These are phyloP conservation scores for Boletellus emodensis DNA, from an alignment of 768 basidiomycete species.

Conservation along the genomic window DNA sequence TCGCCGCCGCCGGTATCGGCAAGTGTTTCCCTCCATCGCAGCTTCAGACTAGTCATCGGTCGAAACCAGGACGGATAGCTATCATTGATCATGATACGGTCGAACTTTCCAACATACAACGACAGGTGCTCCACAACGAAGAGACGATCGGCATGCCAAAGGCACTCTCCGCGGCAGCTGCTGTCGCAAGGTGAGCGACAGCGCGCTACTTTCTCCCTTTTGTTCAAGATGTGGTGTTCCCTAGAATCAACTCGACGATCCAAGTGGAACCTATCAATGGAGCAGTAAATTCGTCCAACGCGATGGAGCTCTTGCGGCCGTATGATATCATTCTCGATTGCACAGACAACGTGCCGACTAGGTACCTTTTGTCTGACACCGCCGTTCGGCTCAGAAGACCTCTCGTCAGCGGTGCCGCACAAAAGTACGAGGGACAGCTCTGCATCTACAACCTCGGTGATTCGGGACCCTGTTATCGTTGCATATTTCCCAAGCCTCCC, in stretches of 20 bases:
- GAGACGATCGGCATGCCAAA: constrained; percentile 71
- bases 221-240: constrained; percentile 1
- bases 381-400: constrained; percentile 73
- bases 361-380: constrained; percentile 89
- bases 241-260: constrained; percentile 74
- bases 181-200: constrained; percentile 55
- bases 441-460: constrained; percentile 67
- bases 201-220: not conserved
- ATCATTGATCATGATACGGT: constrained; percentile 89
- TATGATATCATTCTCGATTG: constrained; percentile 89
- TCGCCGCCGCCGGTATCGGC: constrained; percentile 92
- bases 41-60: constrained; percentile 3
- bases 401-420: constrained; percentile 91
- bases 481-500: constrained; percentile 83
- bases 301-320: constrained; percentile 50
- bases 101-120: constrained; percentile 84
- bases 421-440: constrained; percentile 78
- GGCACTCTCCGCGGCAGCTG: constrained; percentile 72
- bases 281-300: constrained; percentile 60
- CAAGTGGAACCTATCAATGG: constrained; percentile 49
- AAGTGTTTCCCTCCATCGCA: constrained; percentile 23
- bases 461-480: constrained; percentile 88
- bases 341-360: constrained; percentile 89
- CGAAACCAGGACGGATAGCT: constrained; percentile 65
- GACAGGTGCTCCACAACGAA: constrained; percentile 87